Evolutionary conservation across 805 yeast genomes (phyloP), one percentile per base, ranked within the genome.

Genomic region (Candida odintsovae): DNA sequence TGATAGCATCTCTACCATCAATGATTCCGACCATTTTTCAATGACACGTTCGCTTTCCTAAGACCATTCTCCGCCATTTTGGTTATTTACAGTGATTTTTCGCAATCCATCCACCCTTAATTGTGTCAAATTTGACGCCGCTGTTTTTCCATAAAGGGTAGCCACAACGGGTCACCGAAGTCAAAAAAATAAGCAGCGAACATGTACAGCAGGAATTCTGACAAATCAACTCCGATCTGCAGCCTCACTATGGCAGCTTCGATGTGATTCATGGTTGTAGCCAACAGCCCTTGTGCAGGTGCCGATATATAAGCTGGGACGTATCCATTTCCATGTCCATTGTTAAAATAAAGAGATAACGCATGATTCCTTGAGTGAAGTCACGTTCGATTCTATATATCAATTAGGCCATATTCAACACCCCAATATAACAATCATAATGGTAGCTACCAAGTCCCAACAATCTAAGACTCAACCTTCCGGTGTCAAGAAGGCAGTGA

Each of bases 401-500:
- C n/a, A n/a, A n/a, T n/a, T n/a, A n/a, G n/a, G n/a, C n/a, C n/a
- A n/a, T n/a, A n/a, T n/a, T n/a, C n/a, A n/a, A n/a, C n/a, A n/a
- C n/a, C n/a, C n/a, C n/a, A n/a, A n/a, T n/a, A n/a, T n/a, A 6
- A 18, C 11, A 33, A 9, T 5, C 36, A 33, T 11, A 33, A 33
- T 33, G 36, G 36, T 9, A n/a, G 4, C 20, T 11, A 16, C 36
- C 20, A 33, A 33, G 6, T 4, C 36, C 18, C 36, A 16, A 33
- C 36, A 33, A 33, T 33, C 36, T 7, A 33, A 33, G 12, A 5
- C 20, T 16, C n/a, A 28, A 4, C 31, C n/a, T 13, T 28, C 31
- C 3, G n/a, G 31, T 28, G 21, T 13, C 25, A 47, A 41, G 29
- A 53, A 47, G 46, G 48, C 41, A 4, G 53, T 54, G 28, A 59